Conservation (phyloP, 2,329 filamentous ascomycete genomes). For the Gnomoniopsis sp. region DNA sequence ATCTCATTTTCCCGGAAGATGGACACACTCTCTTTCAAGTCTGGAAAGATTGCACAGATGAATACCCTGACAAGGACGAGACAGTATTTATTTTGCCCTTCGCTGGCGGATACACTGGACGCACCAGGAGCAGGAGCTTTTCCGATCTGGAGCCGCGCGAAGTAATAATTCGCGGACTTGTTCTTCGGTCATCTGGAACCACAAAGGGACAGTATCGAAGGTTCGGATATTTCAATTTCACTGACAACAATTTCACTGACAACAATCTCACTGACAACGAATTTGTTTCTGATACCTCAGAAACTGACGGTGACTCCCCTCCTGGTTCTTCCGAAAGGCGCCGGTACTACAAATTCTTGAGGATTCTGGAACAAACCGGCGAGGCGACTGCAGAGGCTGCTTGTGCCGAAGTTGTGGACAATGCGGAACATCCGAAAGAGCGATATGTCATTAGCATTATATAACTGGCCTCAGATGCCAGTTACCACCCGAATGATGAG, state of each 20-base stretch:
- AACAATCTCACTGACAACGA: too few species aligned
- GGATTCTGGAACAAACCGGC: background rate
- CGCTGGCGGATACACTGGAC: background rate
- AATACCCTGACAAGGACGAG: background rate
- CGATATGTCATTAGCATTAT: background rate
- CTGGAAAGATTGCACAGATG: background rate
- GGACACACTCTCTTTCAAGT: background rate
- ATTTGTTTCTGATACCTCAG: background rate
- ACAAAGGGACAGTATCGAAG: background rate
- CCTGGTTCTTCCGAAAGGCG: background rate
- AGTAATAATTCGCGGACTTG: background rate
- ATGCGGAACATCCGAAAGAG: background rate
- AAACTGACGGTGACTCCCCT: background rate
- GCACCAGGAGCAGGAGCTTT: background rate
- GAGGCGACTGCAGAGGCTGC: background rate
- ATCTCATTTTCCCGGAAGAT: background rate
- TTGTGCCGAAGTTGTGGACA: background rate
- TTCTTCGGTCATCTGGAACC: background rate
- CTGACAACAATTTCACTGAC: background rate
- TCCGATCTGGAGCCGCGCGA: background rate
- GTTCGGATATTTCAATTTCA: background rate
- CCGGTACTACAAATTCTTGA: background rate
- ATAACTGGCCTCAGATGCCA: background rate
- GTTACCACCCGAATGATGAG: too few species aligned
- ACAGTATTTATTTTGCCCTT: background rate